Base-by-base conservation (phyloP, 306 rosid genomes). In the Coriaria nepalensis region DNA sequence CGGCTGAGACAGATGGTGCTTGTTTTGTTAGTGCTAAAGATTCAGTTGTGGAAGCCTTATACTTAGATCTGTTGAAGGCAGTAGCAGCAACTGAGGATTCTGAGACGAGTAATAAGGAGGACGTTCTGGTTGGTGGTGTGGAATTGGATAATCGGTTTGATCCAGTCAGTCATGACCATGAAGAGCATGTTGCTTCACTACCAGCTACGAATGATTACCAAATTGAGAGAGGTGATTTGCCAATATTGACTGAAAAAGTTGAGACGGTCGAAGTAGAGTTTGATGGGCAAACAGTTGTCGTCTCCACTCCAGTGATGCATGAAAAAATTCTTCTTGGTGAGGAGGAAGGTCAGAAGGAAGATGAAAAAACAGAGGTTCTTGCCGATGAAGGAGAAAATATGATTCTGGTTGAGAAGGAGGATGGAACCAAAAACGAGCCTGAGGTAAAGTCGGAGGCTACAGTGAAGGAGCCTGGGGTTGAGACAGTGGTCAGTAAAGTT, bases 121-220 rank as follows among this genome's bases (percentile, higher is more conserved):
- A 52, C 58, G 63, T 65, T 53, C 62, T 53, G 2, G 59, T 20
- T 33, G 68, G 35, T 6, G 67, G 48, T 1, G 62, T 68, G 43
- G 64, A 52, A 37, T 45, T 83, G 58, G 93, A 72, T 35, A 73
- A 74, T 65, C 74, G 62, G 47, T 58, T 74, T 64, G 78, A 53
- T 45, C 52, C 70, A 5, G 68, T 67, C 57, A 52, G 70, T 37
- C 7, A 35, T 32, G 72, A 38, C 43, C 56, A n/a, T 44, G 63
- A 66, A 9, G 72, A 60, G 40, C 50, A 35, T 12, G 57, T 35
- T 46, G 66, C 50, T 43, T 10, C 12, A 4, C 51, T 45, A 62
- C 29, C 53, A 33, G 32, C 59, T 52, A 49, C 37, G 40, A 11
- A 44, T 11, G 67, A 45, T 13, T 7, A 68, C 15, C 57, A 71